Percentiles rank a stretch among this genome's conserved stretches.
Conservation (phyloP, 345 rosid species). For the Kernera saxatilis region DNA sequence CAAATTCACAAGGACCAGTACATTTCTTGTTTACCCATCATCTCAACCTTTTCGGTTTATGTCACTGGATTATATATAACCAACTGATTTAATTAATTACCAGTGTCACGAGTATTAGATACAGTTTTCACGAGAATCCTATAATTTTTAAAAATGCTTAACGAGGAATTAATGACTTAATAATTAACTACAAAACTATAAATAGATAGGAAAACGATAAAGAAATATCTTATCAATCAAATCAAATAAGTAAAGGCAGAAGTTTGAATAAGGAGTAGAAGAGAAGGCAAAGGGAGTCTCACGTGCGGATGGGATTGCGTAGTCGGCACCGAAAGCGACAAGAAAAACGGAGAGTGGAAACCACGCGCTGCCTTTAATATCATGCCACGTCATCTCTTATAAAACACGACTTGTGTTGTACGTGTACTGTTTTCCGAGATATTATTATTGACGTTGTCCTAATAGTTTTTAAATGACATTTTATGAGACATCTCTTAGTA, state of each 20-base stretch:
- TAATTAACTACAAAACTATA: background rate
- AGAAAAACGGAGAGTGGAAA: background rate
- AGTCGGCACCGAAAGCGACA: slow-evolving; percentile 19
- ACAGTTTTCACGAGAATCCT: background rate
- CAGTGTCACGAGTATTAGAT: slow-evolving; percentile 16
- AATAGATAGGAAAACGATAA: background rate
- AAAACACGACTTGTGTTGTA: background rate
- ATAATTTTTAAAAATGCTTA: background rate
- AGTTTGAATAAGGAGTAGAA: background rate
- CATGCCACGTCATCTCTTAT: background rate
- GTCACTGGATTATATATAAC: background rate
- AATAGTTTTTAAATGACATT: background rate
- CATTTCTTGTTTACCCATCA: slow-evolving; percentile 9
- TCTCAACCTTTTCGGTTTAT: slow-evolving; percentile 4
- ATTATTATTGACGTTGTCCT: background rate
- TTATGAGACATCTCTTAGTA: background rate
- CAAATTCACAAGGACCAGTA: slow-evolving; percentile 5
- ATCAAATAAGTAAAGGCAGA: background rate
- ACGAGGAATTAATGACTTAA: background rate
- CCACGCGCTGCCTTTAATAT: slow-evolving; percentile 10
- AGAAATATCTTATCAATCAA: slow-evolving; percentile 16
- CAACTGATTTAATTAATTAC: background rate
- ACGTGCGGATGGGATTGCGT: slow-evolving; percentile 19
- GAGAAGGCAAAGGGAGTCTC: slow-evolving; percentile 4
- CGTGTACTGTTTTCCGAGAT: slow-evolving; percentile 5